Evolutionary conservation across 169 alveolate species (phyloP), one percentile per base, ranked within the genome.

Genomic region (Babesia bovis): DNA sequence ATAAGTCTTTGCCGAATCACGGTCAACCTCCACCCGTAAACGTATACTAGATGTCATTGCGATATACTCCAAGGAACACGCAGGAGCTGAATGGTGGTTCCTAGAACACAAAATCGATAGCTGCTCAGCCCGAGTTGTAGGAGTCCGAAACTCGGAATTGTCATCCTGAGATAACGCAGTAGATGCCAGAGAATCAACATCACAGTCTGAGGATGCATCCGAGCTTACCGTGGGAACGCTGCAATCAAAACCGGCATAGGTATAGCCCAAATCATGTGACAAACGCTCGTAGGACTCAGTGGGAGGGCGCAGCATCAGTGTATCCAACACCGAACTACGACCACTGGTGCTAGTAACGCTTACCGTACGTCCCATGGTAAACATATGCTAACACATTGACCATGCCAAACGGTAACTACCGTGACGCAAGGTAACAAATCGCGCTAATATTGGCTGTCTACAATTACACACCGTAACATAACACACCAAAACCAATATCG

Each of bases 41-140:
- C 56, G 38, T 5, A 76, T 12, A 28, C 81, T 56, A 21, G 87
- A 68, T 1, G 87, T 41, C 19, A 51, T 3, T 35, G 60, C 66
- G 30, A 78, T 66, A 28, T 58, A 78, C 12, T 57, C 71, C 25
- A 78, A 53, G 28, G 73, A 57, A 44, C 87, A 78, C 0, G 87
- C 83, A 13, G 87, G 87, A 23, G 87, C 87, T 4, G 87, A 45
- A 36, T 50, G 61, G 41, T 78, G 42, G 23, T 78, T 78, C 30
- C 87, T 52, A 10, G 82, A 60, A 0, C 66, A 55, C 33, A 78
- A 57, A 1, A 78, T 45, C 21, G 74, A 66, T n/a, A 78, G 76
- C 58, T 68, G 82, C 51, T 78, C 83, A 56, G 78, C 28, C 55
- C 76, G 44, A 30, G 60, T 52, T 12, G 75, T 55, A 0, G 87